Evolutionary conservation across 768 basidiomycete species (phyloP).

Genomic region (Suillus ampliporus): DNA sequence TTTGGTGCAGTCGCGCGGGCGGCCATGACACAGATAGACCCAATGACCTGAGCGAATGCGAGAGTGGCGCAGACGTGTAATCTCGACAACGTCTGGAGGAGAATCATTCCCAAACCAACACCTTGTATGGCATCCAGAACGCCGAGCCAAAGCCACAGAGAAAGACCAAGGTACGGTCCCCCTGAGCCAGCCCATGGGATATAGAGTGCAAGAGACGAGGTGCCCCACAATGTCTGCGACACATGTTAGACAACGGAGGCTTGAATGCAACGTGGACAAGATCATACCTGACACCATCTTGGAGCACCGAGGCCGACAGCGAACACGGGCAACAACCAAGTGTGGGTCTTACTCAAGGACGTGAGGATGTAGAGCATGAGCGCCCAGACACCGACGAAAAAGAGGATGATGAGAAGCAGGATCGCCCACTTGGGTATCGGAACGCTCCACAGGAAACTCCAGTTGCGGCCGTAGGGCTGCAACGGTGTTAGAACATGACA

Average conservation of each 20-base stretch:
- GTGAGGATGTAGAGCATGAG: slow-evolving; percentile 75
- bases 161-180: slow-evolving; percentile 89
- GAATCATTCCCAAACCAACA: slow-evolving; percentile 91
- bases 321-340: slow-evolving; percentile 94
- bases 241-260: neutral
- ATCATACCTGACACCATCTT: slow-evolving; percentile 86
- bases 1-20: slow-evolving; percentile 92
- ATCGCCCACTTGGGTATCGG: slow-evolving; percentile 85
- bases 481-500: slow-evolving; percentile 20
- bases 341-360: slow-evolving; percentile 90
- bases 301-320: slow-evolving; percentile 95
- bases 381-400: slow-evolving; percentile 91
- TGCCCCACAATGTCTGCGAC: slow-evolving; percentile 88
- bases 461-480: slow-evolving; percentile 91
- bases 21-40: slow-evolving; percentile 89
- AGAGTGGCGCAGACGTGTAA: slow-evolving; percentile 94
- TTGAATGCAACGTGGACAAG: neutral
- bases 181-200: slow-evolving; percentile 89
- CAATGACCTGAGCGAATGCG: slow-evolving; percentile 89
- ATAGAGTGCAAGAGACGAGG: slow-evolving; percentile 90
- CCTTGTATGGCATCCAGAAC: slow-evolving; percentile 94
- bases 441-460: slow-evolving; percentile 91
- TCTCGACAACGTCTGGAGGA: slow-evolving; percentile 89
- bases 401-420: slow-evolving; percentile 74
- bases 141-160: slow-evolving; percentile 94